phyloP scores from a whole-genome alignment of 1,284 basidiomycete species.

The Ceratobasidium sp. region DNA sequence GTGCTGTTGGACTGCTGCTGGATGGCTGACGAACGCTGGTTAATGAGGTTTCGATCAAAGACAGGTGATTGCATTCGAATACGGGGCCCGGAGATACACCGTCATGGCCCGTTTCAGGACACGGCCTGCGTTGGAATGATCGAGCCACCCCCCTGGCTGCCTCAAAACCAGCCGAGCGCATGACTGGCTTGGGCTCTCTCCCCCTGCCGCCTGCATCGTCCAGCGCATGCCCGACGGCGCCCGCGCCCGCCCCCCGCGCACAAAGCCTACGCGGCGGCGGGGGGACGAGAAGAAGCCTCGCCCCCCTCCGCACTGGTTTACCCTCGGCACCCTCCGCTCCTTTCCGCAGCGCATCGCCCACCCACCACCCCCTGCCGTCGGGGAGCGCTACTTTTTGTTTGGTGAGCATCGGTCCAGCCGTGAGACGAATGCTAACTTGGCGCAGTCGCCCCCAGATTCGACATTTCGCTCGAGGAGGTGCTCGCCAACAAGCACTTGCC shows the following conservation, averaged over 20 bases:
- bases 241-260: not conserved
- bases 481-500: slow-evolving; percentile 25
- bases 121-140: not conserved
- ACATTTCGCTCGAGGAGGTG: slow-evolving; percentile 24
- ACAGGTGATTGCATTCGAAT: not conserved
- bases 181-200: not conserved
- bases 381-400: slow-evolving; percentile 16
- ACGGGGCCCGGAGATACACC: not conserved
- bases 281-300: not conserved
- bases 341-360: slow-evolving; percentile 2
- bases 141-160: not conserved
- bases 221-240: slow-evolving; percentile 8
- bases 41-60: slow-evolving; percentile 11
- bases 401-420: not conserved
- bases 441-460: slow-evolving; percentile 21
- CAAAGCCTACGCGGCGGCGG: not conserved
- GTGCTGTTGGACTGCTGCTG: too few species aligned
- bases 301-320: slow-evolving; percentile 33
- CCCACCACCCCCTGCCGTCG: slow-evolving; percentile 18
- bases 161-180: not conserved
- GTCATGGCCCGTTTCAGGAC: not conserved
- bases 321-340: slow-evolving; percentile 17
- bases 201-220: not conserved
- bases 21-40: too few species aligned
- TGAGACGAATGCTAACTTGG: not conserved